A percentile compares a stretch with the other conserved stretches of the same genome.
phyloP scores from a whole-genome alignment of 176 grass and related monocot genomes.

The Aegilops sharonensis region DNA sequence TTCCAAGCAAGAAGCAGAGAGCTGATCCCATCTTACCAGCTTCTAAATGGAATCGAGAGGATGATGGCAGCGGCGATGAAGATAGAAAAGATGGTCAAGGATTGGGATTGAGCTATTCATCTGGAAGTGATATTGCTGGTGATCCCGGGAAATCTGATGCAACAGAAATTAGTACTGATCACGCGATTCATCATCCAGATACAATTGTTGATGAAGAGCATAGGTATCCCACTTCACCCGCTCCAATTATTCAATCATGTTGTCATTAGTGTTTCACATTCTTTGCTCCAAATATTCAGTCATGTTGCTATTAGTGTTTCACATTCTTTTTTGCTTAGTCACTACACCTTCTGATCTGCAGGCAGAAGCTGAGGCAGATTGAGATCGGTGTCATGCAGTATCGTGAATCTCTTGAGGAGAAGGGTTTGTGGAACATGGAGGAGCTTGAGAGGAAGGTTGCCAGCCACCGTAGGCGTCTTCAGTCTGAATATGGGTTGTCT shows the following conservation, averaged over 20 bases:
- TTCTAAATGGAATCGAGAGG: conserved; percentile 97
- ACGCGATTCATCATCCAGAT: conserved; percentile 46
- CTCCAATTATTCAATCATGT: not conserved
- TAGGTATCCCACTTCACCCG: conserved; percentile 37
- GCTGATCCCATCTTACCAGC: conserved; percentile 70
- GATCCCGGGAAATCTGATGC: conserved; percentile 49
- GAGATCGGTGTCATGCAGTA: conserved; percentile 95
- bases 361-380: conserved; percentile 85
- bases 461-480: conserved; percentile 63
- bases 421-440: conserved; percentile 64
- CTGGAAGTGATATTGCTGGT: conserved; percentile 74
- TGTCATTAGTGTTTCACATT: conserved; percentile 9
- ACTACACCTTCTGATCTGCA: conserved; percentile 33
- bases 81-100: conserved; percentile 55
- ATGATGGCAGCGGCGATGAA: conserved; percentile 62
- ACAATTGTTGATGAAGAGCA: conserved; percentile 81
- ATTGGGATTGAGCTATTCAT: conserved; percentile 95
- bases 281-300: not conserved
- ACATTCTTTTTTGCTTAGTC: conserved; percentile 1
- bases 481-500: conserved; percentile 85
- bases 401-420: conserved; percentile 89
- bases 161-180: conserved; percentile 40
- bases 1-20: conserved; percentile 56
- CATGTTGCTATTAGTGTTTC: not conserved
- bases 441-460: conserved; percentile 92